Conservation (phyloP, 768 basidiomycete genomes). For the Mycena chlorophos region DNA sequence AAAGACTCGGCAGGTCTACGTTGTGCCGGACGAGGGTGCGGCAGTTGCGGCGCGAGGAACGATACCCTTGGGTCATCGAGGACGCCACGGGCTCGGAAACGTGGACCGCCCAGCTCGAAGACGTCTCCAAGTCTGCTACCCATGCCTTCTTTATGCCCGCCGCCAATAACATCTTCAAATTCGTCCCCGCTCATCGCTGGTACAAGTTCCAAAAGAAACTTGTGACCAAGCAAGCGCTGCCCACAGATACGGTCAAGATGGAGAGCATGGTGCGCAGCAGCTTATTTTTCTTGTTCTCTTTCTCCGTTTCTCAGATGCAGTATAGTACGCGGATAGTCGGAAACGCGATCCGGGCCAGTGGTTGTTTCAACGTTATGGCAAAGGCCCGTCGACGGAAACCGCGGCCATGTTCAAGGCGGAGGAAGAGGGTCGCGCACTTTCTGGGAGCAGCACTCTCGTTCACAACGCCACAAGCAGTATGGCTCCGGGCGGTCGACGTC, state of each 20-base stretch:
- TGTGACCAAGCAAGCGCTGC: slow-evolving; percentile 63
- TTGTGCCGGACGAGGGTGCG: slow-evolving; percentile 75
- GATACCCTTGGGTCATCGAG: slow-evolving; percentile 92
- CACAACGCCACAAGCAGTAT: slow-evolving; percentile 54
- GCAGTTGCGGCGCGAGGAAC: slow-evolving; percentile 80
- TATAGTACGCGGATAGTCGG: slow-evolving; percentile 56
- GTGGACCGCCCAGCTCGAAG: slow-evolving; percentile 84
- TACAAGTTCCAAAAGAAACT: slow-evolving; percentile 91
- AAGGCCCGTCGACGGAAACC: slow-evolving; percentile 60
- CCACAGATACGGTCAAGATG: slow-evolving; percentile 66
- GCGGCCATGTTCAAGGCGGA: slow-evolving; percentile 71
- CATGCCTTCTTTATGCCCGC: slow-evolving; percentile 86
- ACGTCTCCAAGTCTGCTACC: slow-evolving; percentile 66
- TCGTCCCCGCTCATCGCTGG: slow-evolving; percentile 86
- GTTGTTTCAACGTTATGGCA: slow-evolving; percentile 63
- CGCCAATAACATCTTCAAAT: slow-evolving; percentile 79
- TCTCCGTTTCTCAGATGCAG: slow-evolving; percentile 25
- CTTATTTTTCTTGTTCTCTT: slow-evolving; percentile 12
- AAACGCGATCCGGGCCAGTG: slow-evolving; percentile 77
- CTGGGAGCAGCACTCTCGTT: slow-evolving; percentile 47
- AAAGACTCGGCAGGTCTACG: slow-evolving; percentile 83
- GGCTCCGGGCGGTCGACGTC: slow-evolving; percentile 65
- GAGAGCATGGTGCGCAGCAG: slow-evolving; percentile 62
- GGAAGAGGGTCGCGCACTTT: slow-evolving; percentile 45
- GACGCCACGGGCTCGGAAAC: slow-evolving; percentile 68